Evolutionary conservation across 306 rosid species (phyloP).

Genomic region (Albizia julibrissin): DNA sequence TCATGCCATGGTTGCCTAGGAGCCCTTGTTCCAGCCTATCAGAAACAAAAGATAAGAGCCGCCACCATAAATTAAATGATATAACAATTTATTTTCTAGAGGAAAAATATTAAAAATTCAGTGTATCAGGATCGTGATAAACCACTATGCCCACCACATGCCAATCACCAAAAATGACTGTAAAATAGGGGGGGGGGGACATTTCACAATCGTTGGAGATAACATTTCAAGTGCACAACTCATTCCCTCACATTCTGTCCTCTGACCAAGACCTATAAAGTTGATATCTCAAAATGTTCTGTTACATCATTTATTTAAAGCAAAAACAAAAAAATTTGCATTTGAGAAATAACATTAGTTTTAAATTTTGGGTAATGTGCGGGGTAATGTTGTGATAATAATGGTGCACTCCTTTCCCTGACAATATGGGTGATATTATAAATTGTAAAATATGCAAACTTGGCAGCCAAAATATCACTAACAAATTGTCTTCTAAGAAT

Average conservation of each 20-base stretch:
- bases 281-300: constrained; percentile 6
- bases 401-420: neutral
- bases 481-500: neutral
- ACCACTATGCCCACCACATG: neutral
- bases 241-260: constrained; percentile 20
- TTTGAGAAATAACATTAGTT: neutral
- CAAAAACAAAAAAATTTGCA: neutral
- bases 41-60: constrained; percentile 23
- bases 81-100: neutral
- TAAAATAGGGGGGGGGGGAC: neutral
- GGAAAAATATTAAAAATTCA: neutral
- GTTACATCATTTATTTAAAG: neutral
- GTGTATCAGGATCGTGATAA: neutral
- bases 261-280: constrained; percentile 13
- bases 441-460: neutral
- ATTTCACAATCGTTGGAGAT: too few species aligned
- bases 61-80: constrained; percentile 25
- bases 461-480: neutral
- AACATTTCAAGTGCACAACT: neutral
- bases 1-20: constrained; percentile 99
- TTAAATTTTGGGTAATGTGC: neutral
- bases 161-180: neutral
- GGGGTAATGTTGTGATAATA: neutral
- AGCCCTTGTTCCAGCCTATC: constrained; percentile 73
- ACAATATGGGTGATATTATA: neutral